Base-by-base conservation (phyloP, 1,284 basidiomycete species). In the Boletellus sp. region DNA sequence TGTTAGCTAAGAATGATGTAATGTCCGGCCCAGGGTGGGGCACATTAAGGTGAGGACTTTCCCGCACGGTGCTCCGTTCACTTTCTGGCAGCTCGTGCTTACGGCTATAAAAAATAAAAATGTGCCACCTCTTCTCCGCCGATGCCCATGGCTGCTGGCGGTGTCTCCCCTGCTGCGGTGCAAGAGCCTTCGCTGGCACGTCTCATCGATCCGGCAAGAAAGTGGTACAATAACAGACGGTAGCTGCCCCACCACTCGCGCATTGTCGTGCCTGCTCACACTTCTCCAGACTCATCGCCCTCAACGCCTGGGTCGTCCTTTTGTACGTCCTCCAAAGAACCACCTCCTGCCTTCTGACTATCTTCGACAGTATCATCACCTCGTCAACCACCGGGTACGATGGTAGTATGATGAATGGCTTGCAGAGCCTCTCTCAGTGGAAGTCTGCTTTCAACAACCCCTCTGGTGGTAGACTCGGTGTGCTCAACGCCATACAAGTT, bases 371-470 rank as follows among this genome's bases (percentile, higher is more conserved):
- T 39, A 77, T 87, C 48, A 84, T 87, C 61, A 86, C 84, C 10
- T 84, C 84, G 11, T 84, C 83, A 9, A 85, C 82, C 41, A 87
- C 84, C 61, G 85, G 86, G 46, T 89, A 82, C 63, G 86, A 88
- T 63, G 83, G 82, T 49, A 79, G 76, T 64, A 79, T 87, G 77
- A 84, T 87, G 84, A 87, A 87, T 63, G 82, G 82, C 59, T 71
- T 88, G 36, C 85, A 87, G 60, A 78, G 76, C 37, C 71, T 87
- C 51, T 47, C 56, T 20, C 78, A 81, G 52, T 88, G 85, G 84
- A 64, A 72, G 39, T 44, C 52, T 8, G 81, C 79, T 58, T 87
- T 87, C 63, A 54, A 71, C 45, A 35, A 69, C 36, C 85, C 85
- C 2, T 65, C 68, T 7, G 74, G 76, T 27, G 68, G 73, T 13